These are phyloP conservation scores for Lophiostoma macrostomum DNA, from an alignment of 495 filamentous ascomycete genomes.

Conservation along the genomic window DNA sequence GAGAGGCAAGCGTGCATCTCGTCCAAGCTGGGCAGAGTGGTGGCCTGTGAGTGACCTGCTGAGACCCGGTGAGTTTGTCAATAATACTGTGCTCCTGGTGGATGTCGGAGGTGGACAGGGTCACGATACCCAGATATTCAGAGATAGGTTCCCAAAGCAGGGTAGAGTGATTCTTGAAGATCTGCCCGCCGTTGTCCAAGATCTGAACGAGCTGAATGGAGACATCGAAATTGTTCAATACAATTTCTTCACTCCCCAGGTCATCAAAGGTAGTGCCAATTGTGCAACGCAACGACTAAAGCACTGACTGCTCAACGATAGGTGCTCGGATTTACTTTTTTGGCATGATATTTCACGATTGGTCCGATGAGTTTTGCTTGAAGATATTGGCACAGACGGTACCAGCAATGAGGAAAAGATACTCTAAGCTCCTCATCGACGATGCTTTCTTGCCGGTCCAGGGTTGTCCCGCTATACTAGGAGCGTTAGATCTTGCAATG, in stretches of 20 bases:
- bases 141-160: constrained; percentile 28
- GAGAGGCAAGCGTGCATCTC: constrained; percentile 49
- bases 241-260: constrained; percentile 48
- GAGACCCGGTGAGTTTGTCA: background rate
- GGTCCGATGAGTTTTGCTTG: constrained; percentile 9
- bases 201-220: background rate
- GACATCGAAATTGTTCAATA: constrained; percentile 39
- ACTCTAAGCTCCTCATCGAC: constrained; percentile 4
- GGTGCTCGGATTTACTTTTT: constrained; percentile 10
- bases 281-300: background rate
- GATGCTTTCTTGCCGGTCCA: constrained; percentile 4
- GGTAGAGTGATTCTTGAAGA: constrained; percentile 48
- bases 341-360: constrained; percentile 12
- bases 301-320: background rate
- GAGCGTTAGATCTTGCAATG: constrained; percentile 32
- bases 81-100: constrained; percentile 37
- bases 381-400: constrained; percentile 4
- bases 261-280: constrained; percentile 31
- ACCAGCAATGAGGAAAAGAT: constrained; percentile 2
- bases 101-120: constrained; percentile 27
- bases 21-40: constrained; percentile 52
- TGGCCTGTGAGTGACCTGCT: background rate
- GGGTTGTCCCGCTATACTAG: background rate
- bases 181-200: constrained; percentile 38
- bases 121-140: constrained; percentile 18